Conservation (phyloP, 805 yeast species). For the Ogataea paraovalis region DNA sequence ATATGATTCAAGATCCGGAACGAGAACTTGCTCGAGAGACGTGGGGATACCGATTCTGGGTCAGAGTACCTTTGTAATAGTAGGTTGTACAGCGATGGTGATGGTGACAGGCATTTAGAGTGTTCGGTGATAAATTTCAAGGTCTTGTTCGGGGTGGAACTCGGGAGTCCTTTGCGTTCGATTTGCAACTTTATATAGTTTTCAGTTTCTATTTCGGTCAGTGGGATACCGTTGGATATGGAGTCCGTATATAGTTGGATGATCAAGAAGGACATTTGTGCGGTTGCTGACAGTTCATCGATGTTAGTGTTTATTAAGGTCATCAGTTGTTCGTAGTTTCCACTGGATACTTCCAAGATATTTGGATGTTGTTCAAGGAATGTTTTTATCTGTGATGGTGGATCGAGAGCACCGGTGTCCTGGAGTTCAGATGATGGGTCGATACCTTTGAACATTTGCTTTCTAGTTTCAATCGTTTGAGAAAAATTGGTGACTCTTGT, state of each 20-base stretch:
- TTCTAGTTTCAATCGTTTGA: conserved; percentile 1
- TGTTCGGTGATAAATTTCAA: conserved; percentile 1
- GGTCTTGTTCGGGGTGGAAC: not conserved
- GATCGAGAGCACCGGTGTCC: too few relatives aligned
- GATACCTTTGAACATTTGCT: too few relatives aligned
- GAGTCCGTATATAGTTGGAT: conserved; percentile 7
- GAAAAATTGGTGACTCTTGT: conserved; percentile 1
- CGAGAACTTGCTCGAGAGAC: not conserved
- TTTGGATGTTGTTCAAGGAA: not conserved
- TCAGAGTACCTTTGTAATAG: not conserved
- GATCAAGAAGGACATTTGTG: too few relatives aligned
- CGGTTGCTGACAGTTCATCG: not conserved
- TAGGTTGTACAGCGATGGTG: conserved; percentile 6
- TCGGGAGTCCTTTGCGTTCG: not conserved
- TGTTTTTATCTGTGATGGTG: not conserved
- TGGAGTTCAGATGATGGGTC: too few relatives aligned
- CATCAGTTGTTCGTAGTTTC: not conserved
- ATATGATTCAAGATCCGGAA: conserved; percentile 1
- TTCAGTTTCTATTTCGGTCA: conserved; percentile 13
- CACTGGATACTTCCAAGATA: not conserved
- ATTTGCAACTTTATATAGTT: conserved; percentile 8
- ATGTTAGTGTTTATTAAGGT: not conserved
- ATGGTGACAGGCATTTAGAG: conserved; percentile 10
- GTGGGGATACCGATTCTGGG: not conserved
- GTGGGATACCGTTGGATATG: not conserved